phyloP scores from a whole-genome alignment of 2,329 filamentous ascomycete genomes.

The Conoideocrella luteorostrata region DNA sequence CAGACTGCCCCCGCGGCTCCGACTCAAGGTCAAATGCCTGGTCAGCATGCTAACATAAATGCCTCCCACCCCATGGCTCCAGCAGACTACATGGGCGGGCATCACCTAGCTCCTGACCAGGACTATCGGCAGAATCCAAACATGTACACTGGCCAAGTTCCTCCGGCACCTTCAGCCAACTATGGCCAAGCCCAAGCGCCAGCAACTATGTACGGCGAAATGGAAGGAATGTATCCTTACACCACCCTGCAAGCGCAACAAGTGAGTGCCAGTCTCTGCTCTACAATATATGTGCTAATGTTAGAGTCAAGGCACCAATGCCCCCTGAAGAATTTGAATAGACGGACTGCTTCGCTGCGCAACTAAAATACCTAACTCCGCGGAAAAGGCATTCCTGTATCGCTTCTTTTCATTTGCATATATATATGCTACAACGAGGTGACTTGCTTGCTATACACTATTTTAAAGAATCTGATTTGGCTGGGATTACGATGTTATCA shows the following conservation, averaged over 20 bases:
- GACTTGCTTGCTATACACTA: no score
- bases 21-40: constrained; percentile 45
- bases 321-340: constrained; percentile 40
- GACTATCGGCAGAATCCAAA: constrained; percentile 73
- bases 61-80: constrained; percentile 51
- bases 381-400: neutral
- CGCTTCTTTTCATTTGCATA: no score
- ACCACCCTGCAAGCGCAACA: constrained; percentile 75
- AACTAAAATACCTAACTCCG: no score
- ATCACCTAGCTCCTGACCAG: constrained; percentile 60
- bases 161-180: constrained; percentile 60
- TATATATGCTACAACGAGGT: no score
- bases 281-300: neutral
- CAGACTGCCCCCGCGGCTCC: constrained; percentile 42
- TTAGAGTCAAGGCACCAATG: constrained; percentile 32
- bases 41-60: constrained; percentile 44
- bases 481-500: no score
- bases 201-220: constrained; percentile 65
- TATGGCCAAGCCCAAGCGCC: constrained; percentile 73
- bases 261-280: constrained; percentile 43
- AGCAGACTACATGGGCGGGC: constrained; percentile 57
- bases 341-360: no score
- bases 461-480: no score
- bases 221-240: constrained; percentile 82
- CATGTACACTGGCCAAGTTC: constrained; percentile 79